phyloP scores from a whole-genome alignment of 192 early-diverging fungal genomes.

The Coemansia sp. region DNA sequence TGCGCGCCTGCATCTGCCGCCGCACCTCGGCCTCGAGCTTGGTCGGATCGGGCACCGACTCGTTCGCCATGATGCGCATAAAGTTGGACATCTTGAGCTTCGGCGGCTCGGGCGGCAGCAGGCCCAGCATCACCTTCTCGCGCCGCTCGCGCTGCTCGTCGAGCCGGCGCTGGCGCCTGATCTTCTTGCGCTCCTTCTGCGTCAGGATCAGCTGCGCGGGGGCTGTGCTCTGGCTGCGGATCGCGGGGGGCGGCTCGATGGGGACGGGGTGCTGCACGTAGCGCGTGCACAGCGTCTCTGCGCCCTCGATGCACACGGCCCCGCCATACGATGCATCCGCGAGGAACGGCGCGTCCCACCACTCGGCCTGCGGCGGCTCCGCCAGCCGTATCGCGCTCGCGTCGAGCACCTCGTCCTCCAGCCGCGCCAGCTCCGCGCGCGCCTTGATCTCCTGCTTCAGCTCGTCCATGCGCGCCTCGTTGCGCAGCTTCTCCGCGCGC shows the following conservation, averaged over 20 bases:
- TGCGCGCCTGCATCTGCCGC: constrained; percentile 77
- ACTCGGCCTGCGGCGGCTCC: constrained; percentile 80
- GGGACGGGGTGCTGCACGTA: constrained; percentile 41
- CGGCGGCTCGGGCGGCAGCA: constrained; percentile 88
- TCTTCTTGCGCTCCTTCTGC: constrained; percentile 82
- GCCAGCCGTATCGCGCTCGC: constrained; percentile 54
- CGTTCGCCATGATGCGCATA: constrained; percentile 92
- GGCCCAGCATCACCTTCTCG: constrained; percentile 90
- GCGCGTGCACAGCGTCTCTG: constrained; percentile 53
- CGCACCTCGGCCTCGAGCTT: constrained; percentile 91
- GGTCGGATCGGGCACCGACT: constrained; percentile 93
- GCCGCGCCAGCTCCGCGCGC: constrained; percentile 20
- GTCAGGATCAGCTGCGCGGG: constrained; percentile 41
- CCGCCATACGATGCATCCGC: constrained; percentile 69
- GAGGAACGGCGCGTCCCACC: constrained; percentile 95
- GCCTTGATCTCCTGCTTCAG: constrained; percentile 43
- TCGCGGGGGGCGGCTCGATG: constrained; percentile 32
- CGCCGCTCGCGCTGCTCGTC: constrained; percentile 91
- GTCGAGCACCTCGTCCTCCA: constrained; percentile 37
- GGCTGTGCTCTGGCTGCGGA: constrained; percentile 9
- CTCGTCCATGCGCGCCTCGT: constrained; percentile 58
- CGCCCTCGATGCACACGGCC: constrained; percentile 49
- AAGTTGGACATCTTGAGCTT: constrained; percentile 92
- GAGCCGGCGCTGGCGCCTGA: constrained; percentile 81
- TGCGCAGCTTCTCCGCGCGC: constrained; percentile 78